Percentiles rank a stretch among this genome's conserved stretches.
Evolutionary conservation across 2,329 filamentous ascomycete genomes (phyloP).

Genomic region (Periconia sp.): DNA sequence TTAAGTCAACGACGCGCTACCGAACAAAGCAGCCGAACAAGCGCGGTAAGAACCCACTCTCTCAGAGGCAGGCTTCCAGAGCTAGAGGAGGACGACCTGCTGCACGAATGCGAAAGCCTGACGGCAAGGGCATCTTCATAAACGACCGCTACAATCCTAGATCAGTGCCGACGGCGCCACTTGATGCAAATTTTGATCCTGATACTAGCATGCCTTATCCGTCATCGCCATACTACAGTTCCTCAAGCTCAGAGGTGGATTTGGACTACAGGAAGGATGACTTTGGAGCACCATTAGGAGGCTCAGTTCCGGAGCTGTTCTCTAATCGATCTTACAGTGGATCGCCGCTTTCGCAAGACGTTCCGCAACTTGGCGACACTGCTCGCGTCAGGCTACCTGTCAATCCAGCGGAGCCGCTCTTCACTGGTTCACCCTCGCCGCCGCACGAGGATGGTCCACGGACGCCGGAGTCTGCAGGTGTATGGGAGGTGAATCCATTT

Average conservation of each 20-base stretch:
- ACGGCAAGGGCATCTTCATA: slow-evolving; percentile 24
- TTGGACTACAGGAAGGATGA: slow-evolving; percentile 17
- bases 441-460: slow-evolving; percentile 24
- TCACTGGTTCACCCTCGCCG: slow-evolving; percentile 27
- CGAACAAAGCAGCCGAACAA: slow-evolving; percentile 55
- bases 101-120: slow-evolving; percentile 26
- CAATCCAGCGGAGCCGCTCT: slow-evolving; percentile 27
- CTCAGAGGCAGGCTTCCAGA: slow-evolving; percentile 53
- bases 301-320: slow-evolving; percentile 13
- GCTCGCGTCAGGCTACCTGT: slow-evolving; percentile 24
- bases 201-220: slow-evolving; percentile 14
- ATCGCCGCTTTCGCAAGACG: slow-evolving; percentile 13
- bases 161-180: slow-evolving; percentile 17
- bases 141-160: slow-evolving; percentile 27
- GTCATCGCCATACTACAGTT: slow-evolving; percentile 24
- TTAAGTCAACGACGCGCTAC: slow-evolving; percentile 80
- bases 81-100: slow-evolving; percentile 51
- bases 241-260: slow-evolving; percentile 23
- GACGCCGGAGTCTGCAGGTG: slow-evolving; percentile 27
- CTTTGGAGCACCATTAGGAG: slow-evolving; percentile 11
- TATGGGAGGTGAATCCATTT: no score
- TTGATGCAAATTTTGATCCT: slow-evolving; percentile 13
- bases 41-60: slow-evolving; percentile 38
- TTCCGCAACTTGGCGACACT: slow-evolving; percentile 14
- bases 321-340: slow-evolving; percentile 11